Evolutionary conservation across 345 rosid genomes (phyloP), one percentile per base, ranked within the genome.

Genomic region (Streptanthus diversifolius): DNA sequence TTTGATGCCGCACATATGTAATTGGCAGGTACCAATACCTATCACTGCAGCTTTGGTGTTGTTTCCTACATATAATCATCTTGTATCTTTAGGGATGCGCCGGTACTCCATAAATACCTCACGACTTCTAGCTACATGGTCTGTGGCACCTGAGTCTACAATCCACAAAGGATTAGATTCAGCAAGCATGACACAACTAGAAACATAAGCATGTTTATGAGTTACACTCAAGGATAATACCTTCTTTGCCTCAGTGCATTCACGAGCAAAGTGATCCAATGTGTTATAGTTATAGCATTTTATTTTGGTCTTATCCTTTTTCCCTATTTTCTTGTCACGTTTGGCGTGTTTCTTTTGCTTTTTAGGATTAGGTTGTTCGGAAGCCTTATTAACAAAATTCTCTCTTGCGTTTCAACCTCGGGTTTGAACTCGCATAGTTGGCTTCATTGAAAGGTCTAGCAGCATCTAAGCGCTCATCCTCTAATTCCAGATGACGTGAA

Each of bases 241-340:
- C 73, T 55, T 54, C 4, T 55, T 68, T 55, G 63, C 12, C 30
- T 47, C 24, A 17, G 25, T 54, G 54, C 73, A 40, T 41, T 69
- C 64, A 69, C 65, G 44, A 69, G 64, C 11, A 57, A 69, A 54
- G 21, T 69, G 55, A 69, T 41, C 53, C 52, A 69, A 18, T 19
- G 13, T 2, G 21, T 4, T 10, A 70, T 17, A 57, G 2, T 44
- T 56, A 18, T n/a, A n/a, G n/a, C n/a, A n/a, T n/a, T n/a, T n/a
- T n/a, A n/a, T n/a, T n/a, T n/a, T n/a, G n/a, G n/a, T 4, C 32
- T 44, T 70, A 43, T 29, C 66, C 25, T 58, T 45, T 3, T 1
- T 45, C 0, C 66, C 47, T 32, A 56, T 35, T 0, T 1, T 15
- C n/a, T 68, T 68, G 0, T 17, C 30, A 66, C 24, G 8, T 11